Base-by-base conservation (phyloP, 1,284 basidiomycete genomes). In the Megacollybia platyphylla region DNA sequence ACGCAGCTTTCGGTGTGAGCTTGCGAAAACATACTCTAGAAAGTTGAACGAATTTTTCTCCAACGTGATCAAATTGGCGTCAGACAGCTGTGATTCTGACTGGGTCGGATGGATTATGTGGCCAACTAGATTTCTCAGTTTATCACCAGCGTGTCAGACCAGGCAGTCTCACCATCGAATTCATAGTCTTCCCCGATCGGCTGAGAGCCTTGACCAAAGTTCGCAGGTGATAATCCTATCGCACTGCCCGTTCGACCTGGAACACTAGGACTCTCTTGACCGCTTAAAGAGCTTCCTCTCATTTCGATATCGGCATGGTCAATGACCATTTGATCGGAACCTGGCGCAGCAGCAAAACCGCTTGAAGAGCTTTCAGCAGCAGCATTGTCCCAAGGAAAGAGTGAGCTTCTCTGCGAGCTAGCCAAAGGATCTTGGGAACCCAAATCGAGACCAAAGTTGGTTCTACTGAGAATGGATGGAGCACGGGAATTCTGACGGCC, bases 371-470 rank as follows among this genome's bases (percentile, higher is more conserved):
- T 80, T 4, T 44, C 43, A 18, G 65, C 63, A 1, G 76, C 81
- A 10, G 81, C 82, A 56, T 87, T 70, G 52, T 87, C 84, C 85
- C 85, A 88, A 4, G 85, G 86, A 56, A 86, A 86, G 36, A 87
- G 57, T 5, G 76, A 73, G 51, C 73, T 82, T 29, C 70, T 67
- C 52, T 85, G 82, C 13, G 79, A 82, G 30, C 63, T 70, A 36
- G 60, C 55, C 39, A 59, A 54, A 32, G 58, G 53, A 41, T 69
- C 62, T 31, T 64, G 56, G 13, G 52, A 53, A 11, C 51, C 59
- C 11, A 63, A 47, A 39, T 68, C 67, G 44, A 73, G 54, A 13
- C 63, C 70, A 37, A 78, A 58, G 45, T 73, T 60, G 38, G 48
- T 66, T 56, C 54, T 58, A 26, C 64, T 73, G 17, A 70, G 49